Conservation (phyloP, 129 eudicot species). For the Centrapalus pauciflorus region DNA sequence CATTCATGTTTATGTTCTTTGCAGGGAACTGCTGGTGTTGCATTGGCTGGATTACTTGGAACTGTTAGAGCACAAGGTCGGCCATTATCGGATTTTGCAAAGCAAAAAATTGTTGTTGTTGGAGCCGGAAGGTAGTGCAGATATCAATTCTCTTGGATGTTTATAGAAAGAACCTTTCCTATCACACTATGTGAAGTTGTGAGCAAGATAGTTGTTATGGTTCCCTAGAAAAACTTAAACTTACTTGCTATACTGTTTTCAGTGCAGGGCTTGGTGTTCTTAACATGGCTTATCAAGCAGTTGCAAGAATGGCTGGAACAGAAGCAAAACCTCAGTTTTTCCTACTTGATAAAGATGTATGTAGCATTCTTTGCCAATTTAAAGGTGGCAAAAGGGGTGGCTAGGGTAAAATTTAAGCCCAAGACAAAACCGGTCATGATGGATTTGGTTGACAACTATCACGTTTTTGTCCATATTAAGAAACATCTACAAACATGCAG, state of each 20-base stretch:
- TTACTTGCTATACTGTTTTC: constrained; percentile 28
- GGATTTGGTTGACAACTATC: no score
- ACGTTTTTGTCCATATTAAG: no score
- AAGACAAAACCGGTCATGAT: no score
- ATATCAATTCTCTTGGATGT: background rate
- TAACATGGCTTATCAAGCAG: constrained; percentile 87
- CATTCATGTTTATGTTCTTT: constrained; percentile 21
- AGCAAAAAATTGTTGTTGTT: constrained; percentile 88
- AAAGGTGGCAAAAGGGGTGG: no score
- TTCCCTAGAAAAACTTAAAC: constrained; percentile 4
- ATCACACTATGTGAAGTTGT: background rate
- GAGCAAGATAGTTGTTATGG: background rate
- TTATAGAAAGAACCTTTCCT: background rate
- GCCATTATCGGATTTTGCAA: constrained; percentile 75
- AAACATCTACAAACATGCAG: no score
- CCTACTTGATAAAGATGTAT: constrained; percentile 85
- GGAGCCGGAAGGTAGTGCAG: constrained; percentile 90
- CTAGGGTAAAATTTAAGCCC: no score
- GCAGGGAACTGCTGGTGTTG: constrained; percentile 98
- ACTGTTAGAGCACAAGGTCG: constrained; percentile 94
- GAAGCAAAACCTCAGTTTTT: constrained; percentile 80
- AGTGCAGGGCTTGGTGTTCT: constrained; percentile 99
- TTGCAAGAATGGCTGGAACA: constrained; percentile 71
- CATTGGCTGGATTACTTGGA: constrained; percentile 95
- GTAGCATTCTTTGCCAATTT: constrained; percentile 11